Evolutionary conservation across 169 alveolate genomes (phyloP), one percentile per base, ranked within the genome.

Genomic region (Babesia bovis): DNA sequence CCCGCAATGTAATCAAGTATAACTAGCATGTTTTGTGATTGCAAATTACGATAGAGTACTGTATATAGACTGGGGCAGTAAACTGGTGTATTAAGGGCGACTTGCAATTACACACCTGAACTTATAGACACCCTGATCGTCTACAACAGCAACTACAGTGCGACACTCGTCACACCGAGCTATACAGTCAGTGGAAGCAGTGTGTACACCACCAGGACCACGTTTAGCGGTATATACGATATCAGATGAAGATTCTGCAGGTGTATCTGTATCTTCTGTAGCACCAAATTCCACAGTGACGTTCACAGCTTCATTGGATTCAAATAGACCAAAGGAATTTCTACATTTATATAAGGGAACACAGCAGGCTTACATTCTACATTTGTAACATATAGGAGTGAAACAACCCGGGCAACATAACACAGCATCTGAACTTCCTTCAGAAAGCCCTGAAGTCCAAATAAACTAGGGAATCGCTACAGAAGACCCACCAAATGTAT

Each of bases 391-490:
- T 10, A 79, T 65, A 3, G 87, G 82, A 23, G 87, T 79, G 55
- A 79, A 79, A 33, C 87, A 79, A 36, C 63, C 72, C 2, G 87
- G 75, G 26, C 87, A 79, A 42, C 83, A 79, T 6, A 79, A 56
- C n/a, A 79, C 71, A 13, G 57, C 87, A 51, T 79, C 87, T 21
- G 82, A 56, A 26, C 42, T 1, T 2, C 41, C 59, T 38, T 56
- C 50, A 41, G 52, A 12, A 6, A 66, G 55, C 4, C 76, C 63
- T 66, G 51, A 21, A 15, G 41, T n/a, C 32, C 30, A 36, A 33
- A n/a, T 66, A 7, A 66, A 52, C 41, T 21, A 50, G 9, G 23
- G 32, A 41, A n/a, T n/a, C 21, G 26, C 12, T 42, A 47, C n/a
- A 42, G 66, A 50, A 30, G 67, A 63, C 84, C 33, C 61, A 74